phyloP scores from a whole-genome alignment of 306 rosid genomes.

The peach (Prunus persica) region Prunus_persica_NCBIv2 NC_034014.1:1290001-1290500 shows the following conservation, averaged over 20 bases:
- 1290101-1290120: too few relatives aligned
- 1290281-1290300: conserved; percentile 39
- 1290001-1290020: too few relatives aligned
- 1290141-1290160: too few relatives aligned
- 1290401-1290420: conserved; percentile 21
- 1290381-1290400: conserved; percentile 17
- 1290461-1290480: conserved; percentile 18
- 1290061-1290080: too few relatives aligned
- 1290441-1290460: conserved; percentile 49
- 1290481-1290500: conserved; percentile 21
- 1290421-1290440: conserved; percentile 46
- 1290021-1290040: too few relatives aligned
- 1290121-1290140: too few relatives aligned
- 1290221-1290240: conserved; percentile 47
- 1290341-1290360: conserved; percentile 38
- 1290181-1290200: too few relatives aligned
- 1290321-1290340: conserved; percentile 68
- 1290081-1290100: too few relatives aligned
- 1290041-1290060: too few relatives aligned
- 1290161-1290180: too few relatives aligned
- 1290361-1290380: conserved; percentile 23
- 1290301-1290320: conserved; percentile 31
- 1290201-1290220: conserved; percentile 29
- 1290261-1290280: conserved; percentile 34
- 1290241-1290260: conserved; percentile 63